Evolutionary conservation across 768 basidiomycete species (phyloP).

Genomic region (Rhizopogon vesiculosus): DNA sequence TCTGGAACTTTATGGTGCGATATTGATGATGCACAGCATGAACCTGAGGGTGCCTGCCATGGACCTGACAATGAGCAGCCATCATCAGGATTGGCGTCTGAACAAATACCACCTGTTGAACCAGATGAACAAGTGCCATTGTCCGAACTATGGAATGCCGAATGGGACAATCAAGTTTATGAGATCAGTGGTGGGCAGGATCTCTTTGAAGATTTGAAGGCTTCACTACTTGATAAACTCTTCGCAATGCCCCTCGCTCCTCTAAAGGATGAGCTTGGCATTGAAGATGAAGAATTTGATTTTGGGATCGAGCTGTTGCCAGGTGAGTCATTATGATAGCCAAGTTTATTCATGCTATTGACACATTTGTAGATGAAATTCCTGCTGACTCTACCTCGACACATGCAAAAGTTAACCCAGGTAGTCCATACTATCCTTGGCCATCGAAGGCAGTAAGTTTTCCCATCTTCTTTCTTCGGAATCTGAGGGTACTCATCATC

Average conservation of each 20-base stretch:
- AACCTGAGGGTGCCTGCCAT: background rate
- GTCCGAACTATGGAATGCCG: background rate
- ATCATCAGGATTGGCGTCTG: background rate
- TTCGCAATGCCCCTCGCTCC: background rate
- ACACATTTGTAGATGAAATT: background rate
- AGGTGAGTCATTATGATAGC: background rate
- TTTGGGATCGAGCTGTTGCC: background rate
- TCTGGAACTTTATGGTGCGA: background rate
- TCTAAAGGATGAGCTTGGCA: background rate
- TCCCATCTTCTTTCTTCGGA: background rate
- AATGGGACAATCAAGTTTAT: background rate
- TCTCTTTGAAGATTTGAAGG: background rate
- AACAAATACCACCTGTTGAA: background rate
- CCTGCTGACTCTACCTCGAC: background rate
- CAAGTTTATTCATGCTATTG: background rate
- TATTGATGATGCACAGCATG: background rate
- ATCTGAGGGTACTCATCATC: background rate
- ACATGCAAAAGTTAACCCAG: background rate
- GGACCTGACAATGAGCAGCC: background rate
- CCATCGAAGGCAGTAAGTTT: background rate
- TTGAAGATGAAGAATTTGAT: background rate
- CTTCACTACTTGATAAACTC: background rate
- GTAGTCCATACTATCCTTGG: constrained; percentile 3
- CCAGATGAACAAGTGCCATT: background rate
- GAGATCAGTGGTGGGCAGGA: background rate